phyloP scores from a whole-genome alignment of 805 yeast species.

The Candida anglica region DNA sequence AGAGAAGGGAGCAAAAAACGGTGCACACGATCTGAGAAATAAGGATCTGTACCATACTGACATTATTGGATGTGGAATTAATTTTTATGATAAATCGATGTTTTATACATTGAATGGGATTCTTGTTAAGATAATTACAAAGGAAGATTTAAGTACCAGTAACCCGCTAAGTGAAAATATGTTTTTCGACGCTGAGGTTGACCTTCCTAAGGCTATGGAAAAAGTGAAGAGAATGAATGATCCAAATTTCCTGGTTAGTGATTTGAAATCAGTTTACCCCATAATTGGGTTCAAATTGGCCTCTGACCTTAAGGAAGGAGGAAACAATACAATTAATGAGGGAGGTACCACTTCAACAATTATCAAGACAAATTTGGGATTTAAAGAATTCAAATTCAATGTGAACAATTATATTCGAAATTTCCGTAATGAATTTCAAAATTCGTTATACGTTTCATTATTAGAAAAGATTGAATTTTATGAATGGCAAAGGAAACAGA shows the following conservation, averaged over 20 bases:
- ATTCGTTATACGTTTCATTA: constrained; percentile 14
- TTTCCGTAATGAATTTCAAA: constrained; percentile 34
- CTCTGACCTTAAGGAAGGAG: constrained; percentile 21
- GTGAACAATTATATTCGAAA: constrained; percentile 49
- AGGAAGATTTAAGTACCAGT: constrained; percentile 19
- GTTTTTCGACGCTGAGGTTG: constrained; percentile 8
- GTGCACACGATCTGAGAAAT: constrained; percentile 3
- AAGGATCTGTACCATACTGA: constrained; percentile 35
- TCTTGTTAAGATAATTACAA: constrained; percentile 19
- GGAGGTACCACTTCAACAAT: constrained; percentile 27
- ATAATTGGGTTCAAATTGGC: constrained; percentile 34
- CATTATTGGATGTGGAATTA: constrained; percentile 79
- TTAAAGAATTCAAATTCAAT: constrained; percentile 56
- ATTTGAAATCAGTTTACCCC: constrained; percentile 23
- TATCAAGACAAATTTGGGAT: constrained; percentile 54
- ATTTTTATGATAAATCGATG: constrained; percentile 56
- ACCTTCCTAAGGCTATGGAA: constrained; percentile 8
- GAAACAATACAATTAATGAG: background rate
- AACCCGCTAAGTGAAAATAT: constrained; percentile 17
- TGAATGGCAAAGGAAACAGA: too few species aligned
- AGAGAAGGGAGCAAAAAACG: constrained; percentile 5
- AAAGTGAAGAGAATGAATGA: constrained; percentile 51
- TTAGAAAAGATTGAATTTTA: constrained; percentile 14
- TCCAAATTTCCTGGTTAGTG: constrained; percentile 1
- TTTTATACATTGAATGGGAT: constrained; percentile 85